These are phyloP conservation scores for Saccharum hybrid DNA, from an alignment of 202 grass and related monocot species.

Conservation along the genomic window DNA sequence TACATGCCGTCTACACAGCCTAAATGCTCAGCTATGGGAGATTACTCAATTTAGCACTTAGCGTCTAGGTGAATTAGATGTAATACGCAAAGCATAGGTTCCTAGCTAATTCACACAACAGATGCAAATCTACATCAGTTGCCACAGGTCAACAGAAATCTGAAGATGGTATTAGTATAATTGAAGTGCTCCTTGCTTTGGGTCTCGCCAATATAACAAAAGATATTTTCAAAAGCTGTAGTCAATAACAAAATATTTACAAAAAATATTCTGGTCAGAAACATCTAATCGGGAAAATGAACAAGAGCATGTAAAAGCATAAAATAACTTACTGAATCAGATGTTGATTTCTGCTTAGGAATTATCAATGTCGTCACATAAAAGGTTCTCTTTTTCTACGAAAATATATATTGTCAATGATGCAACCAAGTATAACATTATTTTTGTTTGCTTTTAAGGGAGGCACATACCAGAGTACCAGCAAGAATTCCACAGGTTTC, in stretches of 20 bases:
- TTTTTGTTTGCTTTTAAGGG: constrained; percentile 24
- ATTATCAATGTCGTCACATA: constrained; percentile 94
- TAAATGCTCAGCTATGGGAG: no score
- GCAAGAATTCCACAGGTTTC: constrained; percentile 99
- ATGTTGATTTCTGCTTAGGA: constrained; percentile 92
- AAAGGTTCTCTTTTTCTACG: constrained; percentile 95
- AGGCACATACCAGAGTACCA: constrained; percentile 73
- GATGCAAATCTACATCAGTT: constrained; percentile 2
- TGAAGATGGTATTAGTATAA: constrained; percentile 4
- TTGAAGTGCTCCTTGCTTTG: constrained; percentile 13
- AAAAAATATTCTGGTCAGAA: constrained; percentile 3
- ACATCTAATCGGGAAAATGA: constrained; percentile 22
- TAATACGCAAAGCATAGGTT: background rate
- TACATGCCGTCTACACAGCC: no score
- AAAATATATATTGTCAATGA: constrained; percentile 38
- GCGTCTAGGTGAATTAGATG: no score
- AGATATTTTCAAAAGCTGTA: constrained; percentile 2
- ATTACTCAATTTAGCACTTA: no score
- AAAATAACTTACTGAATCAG: constrained; percentile 90
- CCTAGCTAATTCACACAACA: background rate
- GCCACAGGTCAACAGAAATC: constrained; percentile 17
- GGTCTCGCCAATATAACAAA: constrained; percentile 18
- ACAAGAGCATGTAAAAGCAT: constrained; percentile 21
- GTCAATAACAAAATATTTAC: constrained; percentile 27
- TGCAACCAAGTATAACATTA: constrained; percentile 34